Evolutionary conservation across 352 stramenopile species (phyloP), one percentile per base, ranked within the genome.

Genomic region (Nothophytophthora sp.): DNA sequence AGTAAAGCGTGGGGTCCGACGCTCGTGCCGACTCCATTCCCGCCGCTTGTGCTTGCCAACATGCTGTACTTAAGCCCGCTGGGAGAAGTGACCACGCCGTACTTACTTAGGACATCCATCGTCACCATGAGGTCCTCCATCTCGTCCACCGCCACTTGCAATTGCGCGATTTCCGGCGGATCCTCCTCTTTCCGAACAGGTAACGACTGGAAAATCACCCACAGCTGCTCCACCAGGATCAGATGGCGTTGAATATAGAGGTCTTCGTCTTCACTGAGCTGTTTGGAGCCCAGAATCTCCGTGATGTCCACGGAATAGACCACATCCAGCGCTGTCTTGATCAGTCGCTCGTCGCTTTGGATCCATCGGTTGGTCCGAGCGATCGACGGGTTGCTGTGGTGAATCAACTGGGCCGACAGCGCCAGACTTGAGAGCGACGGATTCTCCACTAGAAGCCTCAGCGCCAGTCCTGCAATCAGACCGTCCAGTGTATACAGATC

Each of bases 81-180:
- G 2, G 63, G 57, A 10, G 47, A 68, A 1, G 50, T 55, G 24
- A 64, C 40, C 1, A 72, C 25, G 2, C 44, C 51, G 30, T 92
- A 92, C 25, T 81, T 82, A 13, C 60, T 71, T 0, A 92, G 53
- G 1, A 88, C 65, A 29, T 92, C 81, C 70, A 88, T 84, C 1
- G 74, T 62, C 13, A 92, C 58, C 54, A 92, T 70, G 4, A 92
- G 34, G 44, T 89, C 81, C 52, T 92, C 81, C 55, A 88, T 67
- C 35, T 82, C 78, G 34, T 92, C 81, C 12, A 89, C 76, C 29
- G 77, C 64, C 15, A 88, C 81, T 52, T 92, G 81, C 13, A 91
- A 62, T 36, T 72, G 70, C 12, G 67, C 62, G 22, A 91, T 77
- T 22, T 70, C 61, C 3, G 69, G 70, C 1, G 52, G 52, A 54